Evolutionary conservation across 1,139 yeast species (phyloP).

Genomic region (Ogataea hybrid): DNA sequence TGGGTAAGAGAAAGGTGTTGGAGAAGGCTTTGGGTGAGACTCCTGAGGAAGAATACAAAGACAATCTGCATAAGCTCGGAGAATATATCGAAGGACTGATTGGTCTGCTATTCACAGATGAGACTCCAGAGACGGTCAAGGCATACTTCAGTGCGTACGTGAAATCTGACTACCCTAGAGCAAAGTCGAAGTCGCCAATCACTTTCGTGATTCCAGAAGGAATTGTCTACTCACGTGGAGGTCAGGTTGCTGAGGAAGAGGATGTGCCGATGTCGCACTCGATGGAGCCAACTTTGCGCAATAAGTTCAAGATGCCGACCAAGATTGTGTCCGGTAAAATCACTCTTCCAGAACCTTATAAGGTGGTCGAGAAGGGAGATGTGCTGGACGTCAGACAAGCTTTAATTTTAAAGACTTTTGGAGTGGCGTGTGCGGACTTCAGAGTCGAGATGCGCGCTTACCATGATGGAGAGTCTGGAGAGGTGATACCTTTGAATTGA

Average conservation of each 20-base stretch:
- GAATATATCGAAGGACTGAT: constrained; percentile 66
- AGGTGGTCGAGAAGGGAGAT: constrained; percentile 80
- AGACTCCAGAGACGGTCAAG: constrained; percentile 76
- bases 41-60: constrained; percentile 86
- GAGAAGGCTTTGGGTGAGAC: constrained; percentile 89
- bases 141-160: constrained; percentile 79
- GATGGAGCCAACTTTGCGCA: constrained; percentile 87
- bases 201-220: constrained; percentile 88
- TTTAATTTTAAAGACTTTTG: constrained; percentile 87
- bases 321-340: constrained; percentile 88
- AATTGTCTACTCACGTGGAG: constrained; percentile 90
- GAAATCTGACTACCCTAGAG: constrained; percentile 83
- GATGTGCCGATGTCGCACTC: constrained; percentile 98
- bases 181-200: constrained; percentile 81
- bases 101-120: constrained; percentile 87
- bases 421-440: constrained; percentile 90
- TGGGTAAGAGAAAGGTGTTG: constrained; percentile 92
- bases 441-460: constrained; percentile 76
- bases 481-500: constrained; percentile 18
- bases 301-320: constrained; percentile 87
- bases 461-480: constrained; percentile 55
- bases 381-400: constrained; percentile 88
- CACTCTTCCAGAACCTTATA: constrained; percentile 67
- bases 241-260: constrained; percentile 83
- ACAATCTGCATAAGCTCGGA: constrained; percentile 70